phyloP scores from a whole-genome alignment of 2,329 filamentous ascomycete genomes.

The Fonsecaea multimorphosa region DNA sequence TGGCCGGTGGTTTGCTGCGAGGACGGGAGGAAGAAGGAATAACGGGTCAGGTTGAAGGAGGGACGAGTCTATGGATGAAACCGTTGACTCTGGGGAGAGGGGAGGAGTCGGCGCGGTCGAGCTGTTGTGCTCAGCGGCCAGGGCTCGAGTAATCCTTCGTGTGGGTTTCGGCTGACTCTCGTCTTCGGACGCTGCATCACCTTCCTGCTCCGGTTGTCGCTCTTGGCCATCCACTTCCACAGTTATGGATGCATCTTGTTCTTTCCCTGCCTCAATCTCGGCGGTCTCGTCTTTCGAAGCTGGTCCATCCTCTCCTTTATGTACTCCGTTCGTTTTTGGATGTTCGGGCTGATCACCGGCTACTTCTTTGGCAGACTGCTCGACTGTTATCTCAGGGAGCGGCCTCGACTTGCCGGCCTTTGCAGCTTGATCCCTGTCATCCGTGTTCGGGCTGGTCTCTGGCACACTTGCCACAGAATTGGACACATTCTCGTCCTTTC shows the following conservation, averaged over 20 bases:
- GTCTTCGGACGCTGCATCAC: constrained; percentile 22
- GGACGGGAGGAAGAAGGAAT: constrained; percentile 59
- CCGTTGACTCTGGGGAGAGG: constrained; percentile 43
- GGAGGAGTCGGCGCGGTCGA: constrained; percentile 40
- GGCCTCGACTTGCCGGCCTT: not conserved
- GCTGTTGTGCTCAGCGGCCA: constrained; percentile 50
- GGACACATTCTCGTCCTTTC: not conserved
- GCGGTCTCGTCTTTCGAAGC: constrained; percentile 3
- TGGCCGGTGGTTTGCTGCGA: constrained; percentile 62
- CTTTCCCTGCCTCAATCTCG: constrained; percentile 1
- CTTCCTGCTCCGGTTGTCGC: constrained; percentile 20
- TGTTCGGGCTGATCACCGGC: not conserved
- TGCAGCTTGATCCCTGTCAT: not conserved
- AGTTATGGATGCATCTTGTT: constrained; percentile 25
- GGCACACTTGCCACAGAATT: not conserved
- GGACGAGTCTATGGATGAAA: constrained; percentile 49
- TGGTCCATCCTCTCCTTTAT: constrained; percentile 9
- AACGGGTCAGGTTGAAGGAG: constrained; percentile 59
- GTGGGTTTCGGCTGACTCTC: constrained; percentile 48
- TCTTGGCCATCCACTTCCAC: constrained; percentile 32
- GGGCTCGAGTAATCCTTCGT: constrained; percentile 53
- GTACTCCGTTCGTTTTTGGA: constrained; percentile 24
- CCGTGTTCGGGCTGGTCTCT: not conserved
- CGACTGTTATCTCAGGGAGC: not conserved
- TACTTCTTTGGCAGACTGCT: not conserved